Evolutionary conservation across 2,329 filamentous ascomycete species (phyloP).

Genomic region (Stachybotrys echinatus): DNA sequence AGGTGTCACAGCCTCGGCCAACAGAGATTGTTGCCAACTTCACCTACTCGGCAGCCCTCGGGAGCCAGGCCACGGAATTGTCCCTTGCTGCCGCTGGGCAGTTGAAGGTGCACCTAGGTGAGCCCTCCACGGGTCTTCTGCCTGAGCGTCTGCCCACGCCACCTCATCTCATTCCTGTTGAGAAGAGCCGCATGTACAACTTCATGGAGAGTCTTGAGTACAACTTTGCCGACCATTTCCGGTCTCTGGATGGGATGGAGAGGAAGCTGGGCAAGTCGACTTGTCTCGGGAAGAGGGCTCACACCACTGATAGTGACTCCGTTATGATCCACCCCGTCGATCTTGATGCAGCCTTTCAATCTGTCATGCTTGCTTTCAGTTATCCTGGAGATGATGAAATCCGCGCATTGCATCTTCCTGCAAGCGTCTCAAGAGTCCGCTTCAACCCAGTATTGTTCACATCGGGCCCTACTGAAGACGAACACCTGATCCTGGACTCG

Average conservation of each 20-base stretch:
- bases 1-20: background rate
- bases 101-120: background rate
- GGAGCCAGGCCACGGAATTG: background rate
- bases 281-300: background rate
- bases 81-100: background rate
- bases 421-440: background rate
- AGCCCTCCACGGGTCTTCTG: background rate
- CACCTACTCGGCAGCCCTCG: background rate
- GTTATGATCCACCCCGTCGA: background rate
- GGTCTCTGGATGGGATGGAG: background rate
- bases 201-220: background rate
- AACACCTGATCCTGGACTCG: too few relatives aligned
- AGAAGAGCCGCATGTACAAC: background rate
- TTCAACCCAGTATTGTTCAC: background rate
- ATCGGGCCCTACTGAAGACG: too few relatives aligned
- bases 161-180: background rate
- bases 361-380: background rate
- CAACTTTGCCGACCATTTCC: background rate
- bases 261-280: background rate
- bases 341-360: background rate
- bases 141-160: background rate
- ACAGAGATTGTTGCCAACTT: background rate
- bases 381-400: background rate
- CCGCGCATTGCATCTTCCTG: background rate
- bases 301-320: background rate